Percentiles rank a stretch among this genome's conserved stretches.
Evolutionary conservation across 2,329 filamentous ascomycete genomes (phyloP).

Genomic region (Gaeumannomyces sp.): DNA sequence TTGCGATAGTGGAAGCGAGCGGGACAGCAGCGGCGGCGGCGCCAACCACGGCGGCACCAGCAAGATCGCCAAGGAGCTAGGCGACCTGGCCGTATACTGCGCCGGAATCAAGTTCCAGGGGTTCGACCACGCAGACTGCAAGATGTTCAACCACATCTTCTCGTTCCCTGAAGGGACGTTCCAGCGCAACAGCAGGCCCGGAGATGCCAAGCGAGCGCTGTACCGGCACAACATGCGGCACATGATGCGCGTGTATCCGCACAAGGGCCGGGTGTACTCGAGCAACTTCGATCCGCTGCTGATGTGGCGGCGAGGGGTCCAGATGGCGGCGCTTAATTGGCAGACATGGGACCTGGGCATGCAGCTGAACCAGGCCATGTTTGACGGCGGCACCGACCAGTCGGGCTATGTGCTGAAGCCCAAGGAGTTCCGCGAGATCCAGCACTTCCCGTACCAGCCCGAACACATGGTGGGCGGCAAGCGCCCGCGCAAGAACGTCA

Average conservation of each 20-base stretch:
- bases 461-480: conserved; percentile 42
- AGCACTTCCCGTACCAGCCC: conserved; percentile 52
- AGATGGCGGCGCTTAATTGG: conserved; percentile 98
- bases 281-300: conserved; percentile 91
- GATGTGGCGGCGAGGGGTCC: conserved; percentile 91
- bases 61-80: conserved; percentile 80
- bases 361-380: conserved; percentile 98
- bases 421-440: conserved; percentile 69
- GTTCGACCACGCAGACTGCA: conserved; percentile 72
- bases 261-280: conserved; percentile 72
- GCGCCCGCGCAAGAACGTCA: conserved; percentile 73
- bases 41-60: conserved; percentile 54
- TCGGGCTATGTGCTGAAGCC: conserved; percentile 95
- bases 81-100: conserved; percentile 75
- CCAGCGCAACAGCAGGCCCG: conserved; percentile 68
- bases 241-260: conserved; percentile 91
- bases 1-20: conserved; percentile 64
- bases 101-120: conserved; percentile 74
- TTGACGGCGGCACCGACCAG: conserved; percentile 77
- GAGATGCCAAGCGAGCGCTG: conserved; percentile 69
- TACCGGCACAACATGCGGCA: conserved; percentile 88
- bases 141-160: conserved; percentile 88
- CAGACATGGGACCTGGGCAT: conserved; percentile 95
- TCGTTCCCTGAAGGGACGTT: conserved; percentile 91
- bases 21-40: conserved; percentile 27